phyloP scores from a whole-genome alignment of 768 basidiomycete species.

The Hygrocybe punicea region DNA sequence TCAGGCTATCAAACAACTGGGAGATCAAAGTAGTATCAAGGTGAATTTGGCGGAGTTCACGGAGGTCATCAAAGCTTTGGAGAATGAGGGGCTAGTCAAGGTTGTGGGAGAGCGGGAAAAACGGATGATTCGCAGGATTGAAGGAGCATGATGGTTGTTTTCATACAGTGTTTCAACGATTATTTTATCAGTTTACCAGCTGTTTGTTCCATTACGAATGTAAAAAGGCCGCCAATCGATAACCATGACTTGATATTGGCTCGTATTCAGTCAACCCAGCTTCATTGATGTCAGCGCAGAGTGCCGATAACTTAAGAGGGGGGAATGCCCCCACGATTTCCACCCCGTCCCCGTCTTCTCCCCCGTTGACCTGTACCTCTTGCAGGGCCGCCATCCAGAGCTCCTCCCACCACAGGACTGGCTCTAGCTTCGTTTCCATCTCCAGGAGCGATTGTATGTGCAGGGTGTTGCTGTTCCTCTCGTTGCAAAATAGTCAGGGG shows the following conservation, averaged over 20 bases:
- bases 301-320: no score
- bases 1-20: conserved; percentile 74
- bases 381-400: neutral
- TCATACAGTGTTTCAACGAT: neutral
- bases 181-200: neutral
- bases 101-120: conserved; percentile 84
- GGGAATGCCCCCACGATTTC: neutral
- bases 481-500: neutral
- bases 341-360: neutral
- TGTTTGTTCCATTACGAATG: neutral
- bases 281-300: no score
- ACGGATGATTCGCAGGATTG: conserved; percentile 72
- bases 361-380: neutral
- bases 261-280: no score
- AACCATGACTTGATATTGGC: no score
- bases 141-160: conserved; percentile 27
- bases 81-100: conserved; percentile 84
- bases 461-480: neutral
- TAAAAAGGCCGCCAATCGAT: no score
- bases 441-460: neutral
- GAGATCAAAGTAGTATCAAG: conserved; percentile 79
- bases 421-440: neutral
- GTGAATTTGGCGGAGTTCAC: conserved; percentile 79
- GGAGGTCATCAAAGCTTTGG: conserved; percentile 71
- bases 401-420: neutral